Base-by-base conservation (phyloP, 345 rosid species). In the Theobroma cacao region DNA sequence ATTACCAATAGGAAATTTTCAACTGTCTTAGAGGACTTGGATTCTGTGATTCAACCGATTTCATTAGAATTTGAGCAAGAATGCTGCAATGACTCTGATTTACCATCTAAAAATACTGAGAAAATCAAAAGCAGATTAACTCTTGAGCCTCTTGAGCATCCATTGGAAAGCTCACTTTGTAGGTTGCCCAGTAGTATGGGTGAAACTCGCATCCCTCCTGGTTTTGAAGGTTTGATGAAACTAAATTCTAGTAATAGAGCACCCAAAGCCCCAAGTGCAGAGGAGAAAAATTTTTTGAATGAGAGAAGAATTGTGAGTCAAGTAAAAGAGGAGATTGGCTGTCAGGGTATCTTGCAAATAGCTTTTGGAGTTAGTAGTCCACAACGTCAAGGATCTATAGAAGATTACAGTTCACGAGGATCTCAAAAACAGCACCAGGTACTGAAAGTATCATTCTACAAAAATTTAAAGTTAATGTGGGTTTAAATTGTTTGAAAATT, bases 361-460 rank as follows among this genome's bases (percentile, higher is more conserved):
- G 34, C 70, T 65, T 40, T 4, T n/a, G 28, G 28, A 38, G 50
- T n/a, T 65, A 4, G 31, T 65, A 65, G 71, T n/a, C 48, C 48
- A 11, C 48, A 65, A 65, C 48, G 17, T 64, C 28, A 36, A 1
- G 47, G 2, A 65, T 38, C 17, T 74, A 33, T 14, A 0, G 59
- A 65, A 56, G 61, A 43, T 43, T 69, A 26, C 18, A 33, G 70
- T 24, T 75, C 58, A 58, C 60, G 34, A 34, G 60, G 34, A 43
- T 75, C 33, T 3, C 31, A 48, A 20, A 74, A 79, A 38, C 78
- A 30, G 28, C 24, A 50, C 1, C 56, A 58, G 79, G 79, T 80
- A 68, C 34, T 65, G 10, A 43, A 64, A 36, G 18, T 18, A 2
- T 36, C 26, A 33, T 33, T 34, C 7, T 63, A 38, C 48, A 8